These are phyloP conservation scores for Colletotrichum horii DNA, from an alignment of 2,329 filamentous ascomycete species.

Conservation along the genomic window DNA sequence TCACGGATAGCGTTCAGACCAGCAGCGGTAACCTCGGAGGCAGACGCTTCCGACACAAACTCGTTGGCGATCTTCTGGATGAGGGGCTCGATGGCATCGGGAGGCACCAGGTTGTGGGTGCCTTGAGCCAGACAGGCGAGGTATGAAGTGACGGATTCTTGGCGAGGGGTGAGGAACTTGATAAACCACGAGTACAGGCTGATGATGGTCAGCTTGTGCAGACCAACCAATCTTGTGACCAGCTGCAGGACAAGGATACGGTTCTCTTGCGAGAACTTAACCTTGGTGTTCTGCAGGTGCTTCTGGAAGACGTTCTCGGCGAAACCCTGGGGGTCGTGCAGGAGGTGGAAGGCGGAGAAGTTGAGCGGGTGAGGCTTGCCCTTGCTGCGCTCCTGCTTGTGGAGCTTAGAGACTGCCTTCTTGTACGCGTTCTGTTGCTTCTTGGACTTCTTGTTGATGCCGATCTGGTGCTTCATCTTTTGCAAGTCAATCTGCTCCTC, in stretches of 20 bases:
- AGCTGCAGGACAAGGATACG: constrained; percentile 90
- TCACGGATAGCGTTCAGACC: constrained; percentile 95
- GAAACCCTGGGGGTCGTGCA: constrained; percentile 94
- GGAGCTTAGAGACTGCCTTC: constrained; percentile 82
- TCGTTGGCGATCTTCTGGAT: constrained; percentile 97
- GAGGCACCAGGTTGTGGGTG: constrained; percentile 88
- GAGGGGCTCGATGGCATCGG: constrained; percentile 88
- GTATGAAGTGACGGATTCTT: constrained; percentile 91
- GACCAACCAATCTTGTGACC: constrained; percentile 86
- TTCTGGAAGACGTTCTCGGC: constrained; percentile 89
- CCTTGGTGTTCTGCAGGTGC: constrained; percentile 86
- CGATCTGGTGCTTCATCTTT: constrained; percentile 82
- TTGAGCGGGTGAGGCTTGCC: constrained; percentile 86
- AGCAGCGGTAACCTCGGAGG: constrained; percentile 87
- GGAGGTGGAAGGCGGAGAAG: constrained; percentile 92
- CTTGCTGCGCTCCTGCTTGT: constrained; percentile 87
- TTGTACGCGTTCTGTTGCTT: constrained; percentile 83
- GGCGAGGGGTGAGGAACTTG: constrained; percentile 86
- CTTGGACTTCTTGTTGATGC: constrained; percentile 95
- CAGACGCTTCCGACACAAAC: constrained; percentile 94
- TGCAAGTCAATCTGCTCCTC: constrained; percentile 80
- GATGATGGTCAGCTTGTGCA: constrained; percentile 91
- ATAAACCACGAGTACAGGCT: constrained; percentile 96
- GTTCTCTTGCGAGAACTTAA: constrained; percentile 85
- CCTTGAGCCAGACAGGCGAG: constrained; percentile 91